Evolutionary conservation across 352 stramenopile genomes (phyloP).

Genomic region (Globisporangium lucens): DNA sequence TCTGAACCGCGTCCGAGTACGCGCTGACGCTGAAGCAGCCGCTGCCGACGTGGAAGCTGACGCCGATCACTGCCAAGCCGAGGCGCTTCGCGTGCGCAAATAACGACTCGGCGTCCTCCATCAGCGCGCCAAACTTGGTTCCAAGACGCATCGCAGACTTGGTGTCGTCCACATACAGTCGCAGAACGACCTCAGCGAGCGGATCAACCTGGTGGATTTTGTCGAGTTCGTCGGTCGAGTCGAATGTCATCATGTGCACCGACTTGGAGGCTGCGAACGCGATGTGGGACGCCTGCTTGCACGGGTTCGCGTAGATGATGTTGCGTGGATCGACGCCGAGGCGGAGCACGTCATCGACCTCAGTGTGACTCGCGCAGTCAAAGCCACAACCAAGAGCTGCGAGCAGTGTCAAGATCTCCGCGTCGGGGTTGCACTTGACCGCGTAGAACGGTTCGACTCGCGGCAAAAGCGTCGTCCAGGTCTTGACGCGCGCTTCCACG

Average conservation of each 20-base stretch:
- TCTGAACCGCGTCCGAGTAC: constrained; percentile 88
- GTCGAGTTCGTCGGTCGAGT: constrained; percentile 90
- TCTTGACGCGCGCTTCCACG: constrained; percentile 66
- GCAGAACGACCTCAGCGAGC: constrained; percentile 80
- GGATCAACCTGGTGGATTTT: constrained; percentile 91
- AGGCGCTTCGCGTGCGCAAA: constrained; percentile 80
- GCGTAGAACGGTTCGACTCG: constrained; percentile 92
- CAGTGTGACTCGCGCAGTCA: constrained; percentile 89
- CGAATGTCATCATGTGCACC: constrained; percentile 92
- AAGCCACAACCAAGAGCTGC: constrained; percentile 80
- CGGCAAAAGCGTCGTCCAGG: constrained; percentile 76
- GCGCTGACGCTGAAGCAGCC: constrained; percentile 90
- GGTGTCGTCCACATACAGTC: constrained; percentile 93
- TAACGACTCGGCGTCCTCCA: constrained; percentile 86
- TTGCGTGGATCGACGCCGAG: constrained; percentile 51
- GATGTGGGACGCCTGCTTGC: constrained; percentile 92
- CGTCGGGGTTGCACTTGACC: constrained; percentile 95
- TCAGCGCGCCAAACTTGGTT: constrained; percentile 93
- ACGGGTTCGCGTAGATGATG: constrained; percentile 96
- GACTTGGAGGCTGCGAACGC: constrained; percentile 68
- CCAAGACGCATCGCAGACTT: constrained; percentile 86
- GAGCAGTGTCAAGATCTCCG: constrained; percentile 58
- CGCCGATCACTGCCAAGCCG: constrained; percentile 85
- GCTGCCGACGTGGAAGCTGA: constrained; percentile 94
- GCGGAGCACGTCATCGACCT: constrained; percentile 85